Conservation (phyloP, 164 flowering plant species). For the Annona squamosa region DNA sequence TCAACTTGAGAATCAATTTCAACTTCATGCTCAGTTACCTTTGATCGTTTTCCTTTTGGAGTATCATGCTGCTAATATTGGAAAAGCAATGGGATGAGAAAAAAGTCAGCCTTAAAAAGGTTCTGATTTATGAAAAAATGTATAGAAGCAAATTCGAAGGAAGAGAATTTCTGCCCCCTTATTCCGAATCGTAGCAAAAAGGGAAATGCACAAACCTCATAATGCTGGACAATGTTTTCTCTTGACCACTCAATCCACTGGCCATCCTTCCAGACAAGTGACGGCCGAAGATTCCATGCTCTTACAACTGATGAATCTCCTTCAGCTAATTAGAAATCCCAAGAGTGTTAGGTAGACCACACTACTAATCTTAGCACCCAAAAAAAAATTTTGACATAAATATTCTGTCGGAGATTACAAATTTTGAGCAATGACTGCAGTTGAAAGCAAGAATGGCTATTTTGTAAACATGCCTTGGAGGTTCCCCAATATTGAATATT, state of each 20-base stretch:
- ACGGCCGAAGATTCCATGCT: slow-evolving; percentile 81
- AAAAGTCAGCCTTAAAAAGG: neutral
- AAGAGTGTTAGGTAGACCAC: neutral
- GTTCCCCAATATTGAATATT: no score
- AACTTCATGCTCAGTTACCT: slow-evolving; percentile 26
- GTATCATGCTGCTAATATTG: slow-evolving; percentile 50
- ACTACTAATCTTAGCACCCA: neutral
- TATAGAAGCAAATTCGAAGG: neutral
- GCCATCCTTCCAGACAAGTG: slow-evolving; percentile 75
- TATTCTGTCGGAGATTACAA: neutral
- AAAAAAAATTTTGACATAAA: no score
- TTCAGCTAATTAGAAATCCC: slow-evolving; percentile 41
- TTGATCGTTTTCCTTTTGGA: slow-evolving; percentile 65
- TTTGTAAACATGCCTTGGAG: no score
- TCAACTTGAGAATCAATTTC: slow-evolving; percentile 26
- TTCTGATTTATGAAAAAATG: neutral
- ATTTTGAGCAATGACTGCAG: no score
- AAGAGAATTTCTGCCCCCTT: neutral
- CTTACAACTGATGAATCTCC: slow-evolving; percentile 55
- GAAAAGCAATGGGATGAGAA: neutral
- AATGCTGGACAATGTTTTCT: slow-evolving; percentile 20
- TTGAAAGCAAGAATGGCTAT: neutral
- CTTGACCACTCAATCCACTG: slow-evolving; percentile 68
- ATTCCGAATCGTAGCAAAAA: neutral
- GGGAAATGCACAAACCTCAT: slow-evolving; percentile 34